Conservation (phyloP, 495 filamentous ascomycete genomes). For the Lineolata rhizophorae region DNA sequence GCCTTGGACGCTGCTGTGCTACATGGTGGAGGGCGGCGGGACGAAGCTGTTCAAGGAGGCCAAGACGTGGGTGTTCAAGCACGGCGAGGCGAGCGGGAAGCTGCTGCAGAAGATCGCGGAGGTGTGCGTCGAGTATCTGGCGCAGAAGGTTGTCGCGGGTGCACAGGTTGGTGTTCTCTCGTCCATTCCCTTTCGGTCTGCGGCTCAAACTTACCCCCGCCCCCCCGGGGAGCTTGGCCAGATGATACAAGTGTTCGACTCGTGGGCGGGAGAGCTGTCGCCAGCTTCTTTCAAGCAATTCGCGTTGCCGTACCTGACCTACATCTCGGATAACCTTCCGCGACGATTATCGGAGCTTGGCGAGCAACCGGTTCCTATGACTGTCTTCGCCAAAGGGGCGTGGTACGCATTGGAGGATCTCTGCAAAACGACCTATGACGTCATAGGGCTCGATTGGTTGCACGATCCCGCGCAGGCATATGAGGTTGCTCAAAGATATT, state of each 20-base stretch:
- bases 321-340: constrained; percentile 64
- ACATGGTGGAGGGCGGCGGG: constrained; percentile 96
- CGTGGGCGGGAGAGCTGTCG: constrained; percentile 87
- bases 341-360: constrained; percentile 45
- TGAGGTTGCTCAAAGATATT: constrained; percentile 39
- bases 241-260: constrained; percentile 95
- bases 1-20: constrained; percentile 89
- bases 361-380: constrained; percentile 75
- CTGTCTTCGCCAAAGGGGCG: constrained; percentile 98
- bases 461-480: constrained; percentile 73
- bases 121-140: constrained; percentile 83
- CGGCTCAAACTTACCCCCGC: neutral
- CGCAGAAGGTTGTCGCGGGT: constrained; percentile 74
- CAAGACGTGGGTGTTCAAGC: constrained; percentile 92
- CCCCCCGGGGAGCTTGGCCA: constrained; percentile 15
- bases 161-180: constrained; percentile 45
- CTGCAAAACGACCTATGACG: constrained; percentile 75
- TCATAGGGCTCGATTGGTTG: constrained; percentile 87
- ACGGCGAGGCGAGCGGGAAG: constrained; percentile 54
- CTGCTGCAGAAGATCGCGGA: constrained; percentile 79
- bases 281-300: constrained; percentile 64
- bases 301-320: constrained; percentile 62
- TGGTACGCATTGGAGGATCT: constrained; percentile 84
- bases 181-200: too few relatives aligned
- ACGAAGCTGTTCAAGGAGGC: constrained; percentile 76